phyloP scores from a whole-genome alignment of 139 green algal genomes.

The Volvox reticuliferus region DNA sequence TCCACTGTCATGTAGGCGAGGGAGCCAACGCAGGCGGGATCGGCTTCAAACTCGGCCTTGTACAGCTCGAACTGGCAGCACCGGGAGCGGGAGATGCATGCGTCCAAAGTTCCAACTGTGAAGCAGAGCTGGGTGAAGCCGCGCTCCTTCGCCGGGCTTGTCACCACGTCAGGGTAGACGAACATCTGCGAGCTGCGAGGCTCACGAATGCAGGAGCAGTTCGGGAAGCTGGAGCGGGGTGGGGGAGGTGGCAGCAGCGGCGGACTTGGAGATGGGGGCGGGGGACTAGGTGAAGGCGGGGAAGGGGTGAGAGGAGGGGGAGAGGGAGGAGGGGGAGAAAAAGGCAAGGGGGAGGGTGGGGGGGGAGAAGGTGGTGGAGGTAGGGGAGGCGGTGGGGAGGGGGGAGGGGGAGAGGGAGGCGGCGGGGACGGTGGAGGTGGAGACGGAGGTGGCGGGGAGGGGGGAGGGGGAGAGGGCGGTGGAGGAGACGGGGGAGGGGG shows the following conservation, averaged over 20 bases:
- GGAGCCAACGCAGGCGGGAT: conserved; percentile 11
- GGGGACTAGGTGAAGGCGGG: background rate
- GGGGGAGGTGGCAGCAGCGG: background rate
- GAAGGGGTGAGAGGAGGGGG: background rate
- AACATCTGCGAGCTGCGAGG: background rate
- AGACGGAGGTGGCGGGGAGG: background rate
- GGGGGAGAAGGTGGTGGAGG: background rate
- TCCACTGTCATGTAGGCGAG: conserved; percentile 49
- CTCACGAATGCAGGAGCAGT: conserved; percentile 41
- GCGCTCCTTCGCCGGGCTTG: background rate
- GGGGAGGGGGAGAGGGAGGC: background rate
- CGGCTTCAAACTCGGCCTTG: conserved; percentile 52
- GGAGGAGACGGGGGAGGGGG: background rate
- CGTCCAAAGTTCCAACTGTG: background rate
- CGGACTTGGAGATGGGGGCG: background rate
- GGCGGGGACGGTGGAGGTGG: background rate
- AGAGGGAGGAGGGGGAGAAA: background rate
- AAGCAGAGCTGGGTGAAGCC: conserved; percentile 33
- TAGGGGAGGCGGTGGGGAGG: background rate
- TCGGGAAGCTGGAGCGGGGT: conserved; percentile 37
- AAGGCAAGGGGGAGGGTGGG: background rate
- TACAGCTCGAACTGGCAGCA: conserved; percentile 39
- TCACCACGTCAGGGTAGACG: background rate
- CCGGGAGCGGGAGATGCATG: background rate
- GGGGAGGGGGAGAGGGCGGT: background rate